A percentile compares a stretch with the other conserved stretches of the same genome.
Conservation (phyloP, 208 protist species). For the Wallacemonas sp. region DNA sequence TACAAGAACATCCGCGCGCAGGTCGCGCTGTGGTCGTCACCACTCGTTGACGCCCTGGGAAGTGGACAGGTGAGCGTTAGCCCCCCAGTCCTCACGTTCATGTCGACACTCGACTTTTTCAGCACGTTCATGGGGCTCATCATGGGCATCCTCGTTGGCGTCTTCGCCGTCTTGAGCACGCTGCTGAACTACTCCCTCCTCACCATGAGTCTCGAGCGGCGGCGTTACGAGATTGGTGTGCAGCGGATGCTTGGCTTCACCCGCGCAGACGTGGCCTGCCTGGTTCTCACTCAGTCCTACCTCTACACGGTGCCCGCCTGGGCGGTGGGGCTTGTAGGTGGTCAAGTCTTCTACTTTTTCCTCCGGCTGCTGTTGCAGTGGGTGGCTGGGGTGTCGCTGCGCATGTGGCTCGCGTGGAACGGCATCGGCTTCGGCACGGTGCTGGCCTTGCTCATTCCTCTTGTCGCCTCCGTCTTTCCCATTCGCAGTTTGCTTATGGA, state of each 20-base stretch:
- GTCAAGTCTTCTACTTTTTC: slow-evolving; percentile 53
- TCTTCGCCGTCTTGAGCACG: slow-evolving; percentile 80
- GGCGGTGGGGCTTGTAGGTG: slow-evolving; percentile 67
- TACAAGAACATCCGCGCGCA: slow-evolving; percentile 45
- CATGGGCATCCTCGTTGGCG: slow-evolving; percentile 84
- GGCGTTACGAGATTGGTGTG: slow-evolving; percentile 93
- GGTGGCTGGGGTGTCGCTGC: slow-evolving; percentile 38
- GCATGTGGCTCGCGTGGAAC: slow-evolving; percentile 25
- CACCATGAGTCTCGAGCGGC: slow-evolving; percentile 89
- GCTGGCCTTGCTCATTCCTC: slow-evolving; percentile 79
- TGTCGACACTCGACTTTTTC: slow-evolving; percentile 74
- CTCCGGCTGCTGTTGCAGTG: slow-evolving; percentile 35
- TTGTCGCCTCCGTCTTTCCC: slow-evolving; percentile 84
- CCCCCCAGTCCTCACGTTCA: slow-evolving; percentile 60
- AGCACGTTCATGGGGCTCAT: slow-evolving; percentile 90
- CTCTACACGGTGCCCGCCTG: slow-evolving; percentile 83
- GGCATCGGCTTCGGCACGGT: slow-evolving; percentile 68
- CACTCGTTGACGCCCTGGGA: slow-evolving; percentile 53
- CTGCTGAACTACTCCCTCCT: slow-evolving; percentile 95
- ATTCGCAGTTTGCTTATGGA: slow-evolving; percentile 69
- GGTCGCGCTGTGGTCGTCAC: slow-evolving; percentile 45
- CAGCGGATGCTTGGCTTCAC: slow-evolving; percentile 92
- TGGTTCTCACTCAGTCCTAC: slow-evolving; percentile 68
- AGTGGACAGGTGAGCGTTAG: slow-evolving; percentile 57
- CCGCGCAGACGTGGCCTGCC: slow-evolving; percentile 33